These are phyloP conservation scores for Hypomyces rosellus DNA, from an alignment of 2,329 filamentous ascomycete genomes.

Conservation along the genomic window DNA sequence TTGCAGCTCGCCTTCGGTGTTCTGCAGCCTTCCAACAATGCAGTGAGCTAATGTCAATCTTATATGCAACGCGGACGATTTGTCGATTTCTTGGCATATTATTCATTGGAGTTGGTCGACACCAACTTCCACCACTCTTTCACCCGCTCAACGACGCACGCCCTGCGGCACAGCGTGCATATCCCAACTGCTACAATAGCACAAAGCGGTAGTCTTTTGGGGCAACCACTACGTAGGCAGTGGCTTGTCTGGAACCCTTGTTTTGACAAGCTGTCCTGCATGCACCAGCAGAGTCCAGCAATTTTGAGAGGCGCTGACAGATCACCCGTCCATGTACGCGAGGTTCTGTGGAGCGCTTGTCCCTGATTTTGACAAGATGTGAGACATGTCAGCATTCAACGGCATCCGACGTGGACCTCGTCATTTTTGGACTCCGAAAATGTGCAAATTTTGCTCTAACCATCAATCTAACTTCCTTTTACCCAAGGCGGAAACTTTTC, in stretches of 20 bases:
- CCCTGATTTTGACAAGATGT: background rate
- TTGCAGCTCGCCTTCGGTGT: background rate
- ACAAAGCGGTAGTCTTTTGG: no score
- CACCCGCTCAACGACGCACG: background rate
- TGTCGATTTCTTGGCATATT: background rate
- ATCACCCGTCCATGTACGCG: no score
- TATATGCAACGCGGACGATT: background rate
- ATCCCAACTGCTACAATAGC: background rate
- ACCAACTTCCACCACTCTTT: no score
- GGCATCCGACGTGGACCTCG: background rate
- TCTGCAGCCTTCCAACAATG: background rate
- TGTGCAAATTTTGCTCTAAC: no score
- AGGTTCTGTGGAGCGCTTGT: background rate
- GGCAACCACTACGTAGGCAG: no score
- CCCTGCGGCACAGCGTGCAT: background rate
- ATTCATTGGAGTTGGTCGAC: background rate
- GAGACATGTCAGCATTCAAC: background rate
- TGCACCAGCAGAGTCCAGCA: background rate
- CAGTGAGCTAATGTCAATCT: background rate
- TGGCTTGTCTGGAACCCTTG: no score
- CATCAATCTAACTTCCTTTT: no score
- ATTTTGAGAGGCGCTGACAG: no score
- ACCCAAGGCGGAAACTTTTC: no score
- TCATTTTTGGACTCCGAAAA: no score
- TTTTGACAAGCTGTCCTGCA: conserved; percentile 5